phyloP scores from a whole-genome alignment of 768 basidiomycete genomes.

The Agaricus blazei region DNA sequence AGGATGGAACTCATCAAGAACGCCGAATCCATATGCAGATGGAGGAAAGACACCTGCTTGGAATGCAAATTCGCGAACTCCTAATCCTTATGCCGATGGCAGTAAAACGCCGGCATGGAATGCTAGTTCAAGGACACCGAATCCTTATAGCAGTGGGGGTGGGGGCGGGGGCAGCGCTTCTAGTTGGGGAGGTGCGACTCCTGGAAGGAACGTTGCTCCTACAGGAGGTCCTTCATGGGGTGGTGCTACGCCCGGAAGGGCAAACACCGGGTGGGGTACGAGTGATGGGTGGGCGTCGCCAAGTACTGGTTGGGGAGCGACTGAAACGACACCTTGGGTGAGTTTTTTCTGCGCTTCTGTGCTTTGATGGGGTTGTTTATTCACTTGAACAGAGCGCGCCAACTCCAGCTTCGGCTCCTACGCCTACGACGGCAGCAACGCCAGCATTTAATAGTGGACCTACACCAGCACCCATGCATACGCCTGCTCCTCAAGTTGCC shows the following conservation, averaged over 20 bases:
- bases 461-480: slow-evolving; percentile 31
- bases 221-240: slow-evolving; percentile 31
- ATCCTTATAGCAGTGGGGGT: slow-evolving; percentile 57
- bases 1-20: slow-evolving; percentile 53
- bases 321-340: slow-evolving; percentile 16
- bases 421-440: slow-evolving; percentile 23
- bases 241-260: slow-evolving; percentile 38
- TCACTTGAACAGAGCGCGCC: slow-evolving; percentile 36
- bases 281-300: slow-evolving; percentile 9
- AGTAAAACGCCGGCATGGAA: slow-evolving; percentile 69
- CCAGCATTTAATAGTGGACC: slow-evolving; percentile 28
- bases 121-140: slow-evolving; percentile 60
- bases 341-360: slow-evolving; percentile 7
- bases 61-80: slow-evolving; percentile 61
- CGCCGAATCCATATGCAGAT: slow-evolving; percentile 66
- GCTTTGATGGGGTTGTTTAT: neutral
- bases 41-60: slow-evolving; percentile 61
- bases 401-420: slow-evolving; percentile 45
- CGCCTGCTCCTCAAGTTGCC: slow-evolving; percentile 18
- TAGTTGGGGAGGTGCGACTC: slow-evolving; percentile 44
- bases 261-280: slow-evolving; percentile 17
- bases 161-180: slow-evolving; percentile 27
- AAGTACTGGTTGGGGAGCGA: neutral
- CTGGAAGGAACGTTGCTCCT: slow-evolving; percentile 21
- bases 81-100: slow-evolving; percentile 63